Evolutionary conservation across 495 filamentous ascomycete species (phyloP).

Genomic region (Tuber aestivum): DNA sequence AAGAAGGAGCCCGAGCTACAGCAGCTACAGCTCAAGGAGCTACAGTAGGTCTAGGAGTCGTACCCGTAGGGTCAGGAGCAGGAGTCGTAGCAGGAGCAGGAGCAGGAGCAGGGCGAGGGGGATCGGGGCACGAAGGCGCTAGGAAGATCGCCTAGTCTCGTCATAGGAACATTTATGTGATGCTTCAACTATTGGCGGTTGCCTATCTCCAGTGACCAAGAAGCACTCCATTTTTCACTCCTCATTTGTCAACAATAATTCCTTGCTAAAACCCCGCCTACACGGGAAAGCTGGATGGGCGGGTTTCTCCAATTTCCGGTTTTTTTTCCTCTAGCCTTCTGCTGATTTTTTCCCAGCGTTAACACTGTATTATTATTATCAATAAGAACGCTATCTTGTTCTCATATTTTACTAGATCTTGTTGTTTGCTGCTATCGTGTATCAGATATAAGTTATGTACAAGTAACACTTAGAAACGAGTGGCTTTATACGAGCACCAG

Average conservation of each 20-base stretch:
- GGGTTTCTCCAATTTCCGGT: not conserved
- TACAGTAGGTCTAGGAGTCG: conserved; percentile 45
- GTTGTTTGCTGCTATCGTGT: not conserved
- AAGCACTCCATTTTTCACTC: not conserved
- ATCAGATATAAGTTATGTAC: not conserved
- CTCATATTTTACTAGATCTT: conserved; percentile 2
- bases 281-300: not conserved
- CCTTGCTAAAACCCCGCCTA: not conserved
- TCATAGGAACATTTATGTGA: not conserved
- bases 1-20: conserved; percentile 58
- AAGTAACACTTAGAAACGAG: not conserved
- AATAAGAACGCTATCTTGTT: not conserved
- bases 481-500: not conserved
- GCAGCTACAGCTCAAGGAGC: conserved; percentile 54
- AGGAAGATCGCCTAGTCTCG: not conserved
- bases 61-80: conserved; percentile 43
- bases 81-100: conserved; percentile 38
- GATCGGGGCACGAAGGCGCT: conserved; percentile 29
- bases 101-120: conserved; percentile 30
- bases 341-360: not conserved
- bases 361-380: not conserved
- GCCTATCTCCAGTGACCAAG: not conserved
- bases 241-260: not conserved
- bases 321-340: not conserved
- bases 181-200: not conserved